Conservation (phyloP, 139 green algal species). For the Raphidocelis subcapitata region DNA sequence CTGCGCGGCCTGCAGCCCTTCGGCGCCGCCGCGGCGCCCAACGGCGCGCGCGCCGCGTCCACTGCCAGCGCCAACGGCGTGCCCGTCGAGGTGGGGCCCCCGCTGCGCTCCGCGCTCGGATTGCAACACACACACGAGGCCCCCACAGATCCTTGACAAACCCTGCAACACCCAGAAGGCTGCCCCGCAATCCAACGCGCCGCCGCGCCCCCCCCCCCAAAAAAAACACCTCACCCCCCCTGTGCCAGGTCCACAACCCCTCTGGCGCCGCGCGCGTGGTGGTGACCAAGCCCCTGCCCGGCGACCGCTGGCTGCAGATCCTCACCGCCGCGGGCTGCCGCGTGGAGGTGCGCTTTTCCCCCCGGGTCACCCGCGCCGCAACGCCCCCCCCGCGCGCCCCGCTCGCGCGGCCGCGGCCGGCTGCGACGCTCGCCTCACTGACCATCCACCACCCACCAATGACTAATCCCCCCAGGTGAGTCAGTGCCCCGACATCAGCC, state of each 20-base stretch:
- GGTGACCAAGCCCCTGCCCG: slow-evolving; percentile 96
- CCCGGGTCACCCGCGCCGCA: too few species aligned
- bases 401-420: too few species aligned
- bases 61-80: slow-evolving; percentile 14
- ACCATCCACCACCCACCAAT: neutral
- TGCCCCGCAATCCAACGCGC: neutral
- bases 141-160: too few species aligned
- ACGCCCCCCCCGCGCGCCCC: too few species aligned
- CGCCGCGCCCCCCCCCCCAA: neutral
- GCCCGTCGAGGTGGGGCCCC: slow-evolving; percentile 35
- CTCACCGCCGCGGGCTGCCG: slow-evolving; percentile 68
- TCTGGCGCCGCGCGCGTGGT: slow-evolving; percentile 82
- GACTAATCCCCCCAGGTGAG: slow-evolving; percentile 42
- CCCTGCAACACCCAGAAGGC: too few species aligned
- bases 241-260: slow-evolving; percentile 87
- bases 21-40: neutral
- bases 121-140: too few species aligned
- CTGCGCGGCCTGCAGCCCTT: neutral
- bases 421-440: too few species aligned
- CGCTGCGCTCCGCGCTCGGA: too few species aligned
- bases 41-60: too few species aligned
- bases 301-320: slow-evolving; percentile 87
- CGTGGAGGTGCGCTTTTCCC: slow-evolving; percentile 53
- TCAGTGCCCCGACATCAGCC: slow-evolving; percentile 79
- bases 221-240: neutral